phyloP scores from a whole-genome alignment of 176 grass and related monocot genomes.

The Triticum timopheevii region DNA sequence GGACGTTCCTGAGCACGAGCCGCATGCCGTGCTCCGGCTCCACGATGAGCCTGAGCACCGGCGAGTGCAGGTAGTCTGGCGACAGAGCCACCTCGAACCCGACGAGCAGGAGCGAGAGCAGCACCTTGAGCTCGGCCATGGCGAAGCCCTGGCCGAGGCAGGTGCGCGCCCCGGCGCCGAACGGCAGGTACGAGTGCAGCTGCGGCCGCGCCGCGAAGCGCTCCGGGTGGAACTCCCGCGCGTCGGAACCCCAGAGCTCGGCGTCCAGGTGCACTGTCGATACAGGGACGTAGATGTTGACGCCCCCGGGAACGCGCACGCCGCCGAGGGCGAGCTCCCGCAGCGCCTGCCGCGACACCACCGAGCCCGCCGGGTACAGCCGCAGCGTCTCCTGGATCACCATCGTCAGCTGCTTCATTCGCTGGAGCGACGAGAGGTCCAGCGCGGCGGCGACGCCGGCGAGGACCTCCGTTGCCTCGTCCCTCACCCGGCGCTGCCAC shows the following conservation, averaged over 20 bases:
- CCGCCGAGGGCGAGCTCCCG: slow-evolving; percentile 57
- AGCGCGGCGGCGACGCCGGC: background rate
- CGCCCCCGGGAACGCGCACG: slow-evolving; percentile 59
- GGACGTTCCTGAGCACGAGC: slow-evolving; percentile 8
- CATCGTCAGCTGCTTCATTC: slow-evolving; percentile 95
- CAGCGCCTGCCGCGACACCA: slow-evolving; percentile 76
- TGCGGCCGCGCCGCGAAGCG: slow-evolving; percentile 45
- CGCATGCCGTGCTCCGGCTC: slow-evolving; percentile 79
- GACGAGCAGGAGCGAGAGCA: slow-evolving; percentile 62
- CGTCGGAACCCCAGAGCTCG: slow-evolving; percentile 60
- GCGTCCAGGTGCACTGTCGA: slow-evolving; percentile 75
- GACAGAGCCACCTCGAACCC: slow-evolving; percentile 62
- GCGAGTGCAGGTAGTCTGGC: slow-evolving; percentile 54
- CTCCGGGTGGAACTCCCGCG: slow-evolving; percentile 51
- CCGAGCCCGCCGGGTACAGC: slow-evolving; percentile 73
- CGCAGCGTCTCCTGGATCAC: slow-evolving; percentile 95
- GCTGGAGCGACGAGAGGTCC: slow-evolving; percentile 53
- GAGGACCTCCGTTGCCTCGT: slow-evolving; percentile 41
- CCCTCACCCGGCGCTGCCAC: slow-evolving; percentile 59
- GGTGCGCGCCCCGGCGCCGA: slow-evolving; percentile 79
- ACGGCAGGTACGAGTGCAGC: slow-evolving; percentile 74
- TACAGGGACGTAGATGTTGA: slow-evolving; percentile 69
- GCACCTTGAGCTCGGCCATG: slow-evolving; percentile 83
- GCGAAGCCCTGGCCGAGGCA: slow-evolving; percentile 86
- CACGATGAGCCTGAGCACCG: slow-evolving; percentile 64